phyloP scores from a whole-genome alignment of 495 filamentous ascomycete genomes.

The Aspergillus baeticus region DNA sequence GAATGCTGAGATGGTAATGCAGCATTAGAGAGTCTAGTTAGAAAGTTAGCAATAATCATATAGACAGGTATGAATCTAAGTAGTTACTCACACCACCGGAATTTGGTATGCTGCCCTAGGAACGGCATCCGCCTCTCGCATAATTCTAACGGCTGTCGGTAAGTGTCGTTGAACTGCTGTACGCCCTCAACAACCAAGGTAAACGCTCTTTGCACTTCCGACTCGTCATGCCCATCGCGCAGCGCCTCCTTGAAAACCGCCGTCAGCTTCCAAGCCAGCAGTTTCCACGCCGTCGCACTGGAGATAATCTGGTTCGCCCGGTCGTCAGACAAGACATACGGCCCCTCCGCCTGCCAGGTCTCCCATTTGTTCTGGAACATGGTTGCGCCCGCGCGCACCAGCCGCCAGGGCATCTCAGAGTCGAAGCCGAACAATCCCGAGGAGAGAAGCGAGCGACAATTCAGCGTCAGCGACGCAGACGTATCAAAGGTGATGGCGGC shows the following conservation, averaged over 20 bases:
- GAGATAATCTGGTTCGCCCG: constrained; percentile 3
- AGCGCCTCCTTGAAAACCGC: constrained; percentile 11
- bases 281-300: constrained; percentile 5
- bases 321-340: background rate
- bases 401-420: constrained; percentile 1
- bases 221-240: constrained; percentile 8
- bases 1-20: constrained; percentile 6
- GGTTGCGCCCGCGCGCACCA: background rate
- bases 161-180: constrained; percentile 5
- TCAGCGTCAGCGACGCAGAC: constrained; percentile 5
- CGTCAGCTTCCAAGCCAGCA: constrained; percentile 8
- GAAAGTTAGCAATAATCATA: background rate
- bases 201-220: constrained; percentile 4
- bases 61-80: no score
- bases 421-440: constrained; percentile 9
- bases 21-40: constrained; percentile 9
- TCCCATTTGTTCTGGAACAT: background rate
- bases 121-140: constrained; percentile 7
- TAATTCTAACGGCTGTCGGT: background rate
- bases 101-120: constrained; percentile 2
- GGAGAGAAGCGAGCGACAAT: constrained; percentile 10
- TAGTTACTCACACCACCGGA: constrained; percentile 9
- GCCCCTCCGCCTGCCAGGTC: background rate
- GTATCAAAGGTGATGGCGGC: constrained; percentile 9
- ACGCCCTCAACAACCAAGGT: background rate